Conservation (phyloP, 179 eudicot species). For the Patellifolia procumbens region DNA sequence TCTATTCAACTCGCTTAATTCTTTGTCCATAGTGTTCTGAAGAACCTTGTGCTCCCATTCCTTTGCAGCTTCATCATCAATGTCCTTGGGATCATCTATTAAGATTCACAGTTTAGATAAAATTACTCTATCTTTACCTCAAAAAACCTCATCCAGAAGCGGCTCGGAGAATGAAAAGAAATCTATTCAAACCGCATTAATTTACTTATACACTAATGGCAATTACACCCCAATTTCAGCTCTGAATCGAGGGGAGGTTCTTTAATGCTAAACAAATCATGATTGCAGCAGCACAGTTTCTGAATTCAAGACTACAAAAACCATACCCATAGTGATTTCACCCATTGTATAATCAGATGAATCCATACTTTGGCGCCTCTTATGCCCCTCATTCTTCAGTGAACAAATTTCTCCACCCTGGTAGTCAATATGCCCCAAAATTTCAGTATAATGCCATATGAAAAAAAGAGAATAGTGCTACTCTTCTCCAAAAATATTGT, state of each 20-base stretch:
- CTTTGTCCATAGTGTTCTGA: conserved; percentile 95
- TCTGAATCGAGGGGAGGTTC: not conserved
- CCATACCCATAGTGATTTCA: conserved; percentile 66
- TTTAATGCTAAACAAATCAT: not conserved
- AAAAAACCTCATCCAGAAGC: conserved; percentile 2
- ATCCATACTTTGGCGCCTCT: conserved; percentile 89
- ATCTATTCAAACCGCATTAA: not conserved
- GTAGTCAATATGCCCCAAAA: conserved; percentile 16
- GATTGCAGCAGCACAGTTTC: not conserved
- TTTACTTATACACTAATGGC: not conserved
- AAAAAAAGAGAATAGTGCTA: not conserved
- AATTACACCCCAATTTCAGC: not conserved
- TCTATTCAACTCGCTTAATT: conserved; percentile 77
- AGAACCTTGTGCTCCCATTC: conserved; percentile 98
- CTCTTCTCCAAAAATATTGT: not conserved
- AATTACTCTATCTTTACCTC: conserved; percentile 6
- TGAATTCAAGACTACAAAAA: conserved; percentile 19
- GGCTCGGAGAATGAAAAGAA: not conserved
- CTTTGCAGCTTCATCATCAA: conserved; percentile 93
- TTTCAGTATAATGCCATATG: conserved; percentile 1
- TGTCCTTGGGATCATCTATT: conserved; percentile 77
- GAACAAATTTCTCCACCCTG: conserved; percentile 56
- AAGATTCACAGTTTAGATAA: conserved; percentile 19
- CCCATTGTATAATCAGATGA: conserved; percentile 82
- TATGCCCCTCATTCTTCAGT: conserved; percentile 71